Evolutionary conservation across 768 basidiomycete genomes (phyloP), one percentile per base, ranked within the genome.

Genomic region (Hericium alpestre): DNA sequence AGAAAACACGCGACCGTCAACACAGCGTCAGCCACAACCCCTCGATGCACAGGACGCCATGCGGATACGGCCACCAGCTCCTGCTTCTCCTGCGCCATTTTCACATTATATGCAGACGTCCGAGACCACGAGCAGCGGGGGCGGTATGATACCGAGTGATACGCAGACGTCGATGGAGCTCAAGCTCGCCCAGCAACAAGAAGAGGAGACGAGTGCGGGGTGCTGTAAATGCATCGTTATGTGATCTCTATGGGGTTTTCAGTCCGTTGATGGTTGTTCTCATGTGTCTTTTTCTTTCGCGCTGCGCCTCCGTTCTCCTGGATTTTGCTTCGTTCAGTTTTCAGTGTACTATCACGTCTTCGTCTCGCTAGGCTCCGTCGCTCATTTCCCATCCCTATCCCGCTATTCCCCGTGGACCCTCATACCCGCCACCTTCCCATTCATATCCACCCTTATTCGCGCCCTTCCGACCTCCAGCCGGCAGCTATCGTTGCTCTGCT

Each of bases 211-310:
- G 1, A 74, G 69, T 37, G 79, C 74, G 32, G 83, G 85, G 40
- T 90, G 89, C 66, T 91, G 89, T 76, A 87, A 84, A 71, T 91
- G 89, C 71, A 72, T 87, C 63, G 78, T 91, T 68, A 91, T 91
- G 89, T 91, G 81, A 89, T 70, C 59, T 22, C 16, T 12, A 27
- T 51, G 59, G 59, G 41, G 16, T 23, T 20, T 18, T 16, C 51
- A 37, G 40, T 18, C 13, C 25, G 37, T 52, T 38, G 49, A 23
- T 22, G 37, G 18, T 43, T 48, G 53, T 38, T 32, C 37, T 49
- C 15, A 46, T 23, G 40, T 53, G 55, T 53, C 49, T 56, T 40
- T 40, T 49, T 38, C n/a, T 53, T 18, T 38, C 20, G 25, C 46
- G 20, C 53, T 46, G n/a, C 40, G 37, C 53, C 38, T 54, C 25